Conservation (phyloP, 352 stramenopile species). For the Globisporangium yorkense region DNA sequence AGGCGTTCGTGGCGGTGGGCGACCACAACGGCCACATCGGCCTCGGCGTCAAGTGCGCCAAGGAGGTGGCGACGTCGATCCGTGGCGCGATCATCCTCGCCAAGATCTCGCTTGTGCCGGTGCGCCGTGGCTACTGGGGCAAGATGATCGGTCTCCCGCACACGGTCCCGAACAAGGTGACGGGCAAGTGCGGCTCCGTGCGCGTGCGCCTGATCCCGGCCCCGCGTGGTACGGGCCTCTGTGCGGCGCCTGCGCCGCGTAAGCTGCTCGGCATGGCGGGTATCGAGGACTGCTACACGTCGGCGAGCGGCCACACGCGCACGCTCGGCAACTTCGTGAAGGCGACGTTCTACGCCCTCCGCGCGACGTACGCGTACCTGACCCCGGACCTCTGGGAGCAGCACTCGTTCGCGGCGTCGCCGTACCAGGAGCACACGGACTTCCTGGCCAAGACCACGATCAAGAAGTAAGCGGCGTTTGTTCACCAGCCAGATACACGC, state of each 20-base stretch:
- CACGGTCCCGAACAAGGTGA: constrained; percentile 99
- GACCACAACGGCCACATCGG: constrained; percentile 99
- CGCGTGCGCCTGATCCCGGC: constrained; percentile 98
- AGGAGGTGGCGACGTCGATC: constrained; percentile 99
- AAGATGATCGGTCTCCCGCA: constrained; percentile 92
- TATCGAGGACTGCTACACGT: constrained; percentile 98
- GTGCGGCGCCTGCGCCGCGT: constrained; percentile 97
- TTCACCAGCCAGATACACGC: constrained; percentile 1
- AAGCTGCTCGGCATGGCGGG: constrained; percentile 99
- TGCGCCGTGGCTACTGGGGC: constrained; percentile 99
- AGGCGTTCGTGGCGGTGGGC: constrained; percentile 99
- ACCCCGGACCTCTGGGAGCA: constrained; percentile 99
- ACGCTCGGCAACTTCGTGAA: constrained; percentile 99
- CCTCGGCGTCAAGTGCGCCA: constrained; percentile 98
- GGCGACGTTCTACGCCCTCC: constrained; percentile 98
- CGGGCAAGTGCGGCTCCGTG: constrained; percentile 99
- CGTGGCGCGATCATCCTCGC: constrained; percentile 98
- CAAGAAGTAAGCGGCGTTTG: constrained; percentile 72
- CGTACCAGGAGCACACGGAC: constrained; percentile 99
- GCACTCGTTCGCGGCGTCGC: constrained; percentile 88
- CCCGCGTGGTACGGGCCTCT: constrained; percentile 98
- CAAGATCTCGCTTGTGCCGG: constrained; percentile 98
- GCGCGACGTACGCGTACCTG: constrained; percentile 98
- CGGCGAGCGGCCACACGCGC: constrained; percentile 95
- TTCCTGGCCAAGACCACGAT: constrained; percentile 97